Evolutionary conservation across 2,329 filamentous ascomycete genomes (phyloP), one percentile per base, ranked within the genome.

Genomic region (Nemania sp.): DNA sequence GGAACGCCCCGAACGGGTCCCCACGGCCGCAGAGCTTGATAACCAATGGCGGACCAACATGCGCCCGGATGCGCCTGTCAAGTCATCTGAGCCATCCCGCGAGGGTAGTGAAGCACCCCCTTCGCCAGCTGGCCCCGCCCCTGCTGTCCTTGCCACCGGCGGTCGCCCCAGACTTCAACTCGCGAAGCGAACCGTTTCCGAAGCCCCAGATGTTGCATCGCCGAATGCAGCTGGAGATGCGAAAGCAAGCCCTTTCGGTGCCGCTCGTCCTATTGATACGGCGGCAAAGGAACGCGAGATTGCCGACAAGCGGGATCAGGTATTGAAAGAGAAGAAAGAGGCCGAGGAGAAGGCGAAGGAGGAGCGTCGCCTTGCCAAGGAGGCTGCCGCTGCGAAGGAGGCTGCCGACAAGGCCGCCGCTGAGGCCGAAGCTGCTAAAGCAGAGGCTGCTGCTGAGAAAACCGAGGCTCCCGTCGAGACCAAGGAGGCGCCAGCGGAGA

Each of bases 191-290:
- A 98, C 94, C 3, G 93, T 98, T 13, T 91, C 94, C 0, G 94
- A 97, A 75, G 86, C 84, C 3, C 77, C 84, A 3, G 87, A 88
- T 69, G 76, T 82, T 10, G 72, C 82, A 38, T 82, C 87, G 3
- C 79, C 89, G 26, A 84, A 89, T 63, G 77, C 81, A n/a, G 75
- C 83, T 20, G 78, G 82, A 32, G 92, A 96, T 76, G 84, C 92
- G 49, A 98, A 98, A 85, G 88, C 94, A 27, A 98, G 92, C 80
- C 94, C 94, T 47, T 99, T 99, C 79, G 96, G 96, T 76, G 94
- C 92, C 69, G 96, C 96, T 64, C 90, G 92, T 70, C 96, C 96
- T 63, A 97, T 98, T 75, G 94, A 99, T 81, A 98, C 95, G 54
- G 92, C 93, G 53, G 88, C 94, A 15, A 90, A 93, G 73, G 95